These are phyloP conservation scores for Blastomyces parvus DNA, from an alignment of 2,329 filamentous ascomycete genomes.

Conservation along the genomic window DNA sequence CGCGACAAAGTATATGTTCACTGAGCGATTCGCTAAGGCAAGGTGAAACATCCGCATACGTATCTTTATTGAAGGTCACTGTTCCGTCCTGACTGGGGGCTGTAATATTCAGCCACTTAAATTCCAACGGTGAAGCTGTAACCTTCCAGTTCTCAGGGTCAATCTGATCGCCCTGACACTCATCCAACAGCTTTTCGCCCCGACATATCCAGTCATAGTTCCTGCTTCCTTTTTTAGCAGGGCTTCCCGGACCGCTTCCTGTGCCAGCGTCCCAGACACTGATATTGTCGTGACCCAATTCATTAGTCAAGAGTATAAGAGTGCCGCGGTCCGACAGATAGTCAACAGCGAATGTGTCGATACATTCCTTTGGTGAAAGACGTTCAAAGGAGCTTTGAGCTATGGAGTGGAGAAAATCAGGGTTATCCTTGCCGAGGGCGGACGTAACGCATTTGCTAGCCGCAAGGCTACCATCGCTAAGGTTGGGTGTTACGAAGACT, in stretches of 20 bases:
- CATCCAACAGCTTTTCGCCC: not conserved
- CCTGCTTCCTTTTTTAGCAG: not conserved
- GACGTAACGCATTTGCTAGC: not conserved
- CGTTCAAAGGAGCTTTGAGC: not conserved
- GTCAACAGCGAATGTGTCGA: not conserved
- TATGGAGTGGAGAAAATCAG: not conserved
- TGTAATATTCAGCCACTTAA: not conserved
- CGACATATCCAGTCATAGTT: slow-evolving; percentile 1
- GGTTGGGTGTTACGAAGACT: not conserved
- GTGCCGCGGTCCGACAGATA: not conserved
- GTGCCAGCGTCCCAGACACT: not conserved
- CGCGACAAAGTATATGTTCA: not conserved
- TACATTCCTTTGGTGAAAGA: slow-evolving; percentile 3
- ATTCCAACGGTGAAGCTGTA: not conserved
- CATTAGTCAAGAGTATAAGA: slow-evolving; percentile 1
- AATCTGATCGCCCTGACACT: not conserved
- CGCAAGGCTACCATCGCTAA: not conserved
- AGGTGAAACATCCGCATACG: not conserved
- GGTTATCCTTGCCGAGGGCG: not conserved
- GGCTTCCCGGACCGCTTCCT: not conserved
- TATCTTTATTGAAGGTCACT: not conserved
- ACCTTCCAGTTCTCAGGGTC: slow-evolving; percentile 6
- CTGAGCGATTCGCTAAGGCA: not conserved
- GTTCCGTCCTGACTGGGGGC: not conserved
- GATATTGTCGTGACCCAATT: not conserved